Base-by-base conservation (phyloP, 2,329 filamentous ascomycete genomes). In the Tolypocladium endophyticum region DNA sequence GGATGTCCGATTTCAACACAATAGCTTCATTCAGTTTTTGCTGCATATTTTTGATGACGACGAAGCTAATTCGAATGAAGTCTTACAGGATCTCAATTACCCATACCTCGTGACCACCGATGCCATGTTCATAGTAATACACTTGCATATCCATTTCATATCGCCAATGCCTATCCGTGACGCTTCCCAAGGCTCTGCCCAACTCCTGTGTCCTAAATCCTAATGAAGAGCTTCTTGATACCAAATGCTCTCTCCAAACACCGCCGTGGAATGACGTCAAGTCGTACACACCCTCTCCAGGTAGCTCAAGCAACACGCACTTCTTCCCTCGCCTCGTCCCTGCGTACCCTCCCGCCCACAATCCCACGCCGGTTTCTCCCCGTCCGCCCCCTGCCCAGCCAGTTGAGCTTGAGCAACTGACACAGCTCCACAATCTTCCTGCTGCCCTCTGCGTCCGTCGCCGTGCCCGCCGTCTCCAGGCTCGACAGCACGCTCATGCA, bases 391-490 rank as follows among this genome's bases (percentile, higher is more conserved):
- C 94, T 81, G 0, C 93, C 93, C 1, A 99, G 81, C 94, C 94
- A 99, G 73, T 99, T 99, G 68, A 97, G 85, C 75, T 97, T 99
- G 62, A 99, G 78, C 66, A 94, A 86, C 69, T 90, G 88, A 60
- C 88, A 91, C 63, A 99, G 77, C 68, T 92, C 84, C 62, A 93
- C 88, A 68, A 97, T 88, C 73, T 88, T 90, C 60, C 81, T 82
- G 70, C 93, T 90, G 1, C 84, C 81, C 43, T 88, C 85, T 64
- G 95, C 90, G 25, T 84, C 83, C 4, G 30, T 1, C 28, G 50
- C 30, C 0, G 79, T 85, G 55, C 68, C 72, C 12, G 83, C 83
- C 0, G 81, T 85, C 54, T 78, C 87, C 16, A 96, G 83, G 62
- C 87, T 87, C 3, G 90, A 89, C 28, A 99, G 79, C 9, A 99